These are phyloP conservation scores for Tricholoma saponaceum DNA, from an alignment of 768 basidiomycete species.

Conservation along the genomic window DNA sequence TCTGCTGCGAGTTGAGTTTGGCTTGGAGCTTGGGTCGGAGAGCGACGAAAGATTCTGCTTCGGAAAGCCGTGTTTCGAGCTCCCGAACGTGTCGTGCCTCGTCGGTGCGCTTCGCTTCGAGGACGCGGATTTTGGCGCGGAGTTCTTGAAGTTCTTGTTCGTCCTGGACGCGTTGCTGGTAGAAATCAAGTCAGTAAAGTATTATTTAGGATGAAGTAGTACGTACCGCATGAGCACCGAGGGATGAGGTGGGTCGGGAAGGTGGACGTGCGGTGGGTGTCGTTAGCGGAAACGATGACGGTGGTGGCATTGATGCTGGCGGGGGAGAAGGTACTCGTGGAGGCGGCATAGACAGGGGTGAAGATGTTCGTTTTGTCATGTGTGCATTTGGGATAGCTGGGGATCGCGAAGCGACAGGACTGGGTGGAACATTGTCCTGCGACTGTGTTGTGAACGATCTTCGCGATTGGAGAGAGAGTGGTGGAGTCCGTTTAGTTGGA, in stretches of 20 bases:
- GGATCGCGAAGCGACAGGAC: slow-evolving; percentile 25
- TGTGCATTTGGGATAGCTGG: slow-evolving; percentile 19
- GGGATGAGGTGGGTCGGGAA: slow-evolving; percentile 26
- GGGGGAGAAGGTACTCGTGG: slow-evolving; percentile 20
- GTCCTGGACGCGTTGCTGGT: slow-evolving; percentile 30
- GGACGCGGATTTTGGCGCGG: slow-evolving; percentile 74
- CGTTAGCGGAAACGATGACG: slow-evolving; percentile 20
- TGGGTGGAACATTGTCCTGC: slow-evolving; percentile 27
- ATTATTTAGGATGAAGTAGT: background rate
- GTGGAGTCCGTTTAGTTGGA: slow-evolving; percentile 54
- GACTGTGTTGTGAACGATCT: slow-evolving; percentile 42
- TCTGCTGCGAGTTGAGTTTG: slow-evolving; percentile 77
- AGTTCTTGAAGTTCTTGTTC: slow-evolving; percentile 75
- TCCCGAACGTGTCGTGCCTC: slow-evolving; percentile 82
- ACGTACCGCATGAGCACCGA: slow-evolving; percentile 13
- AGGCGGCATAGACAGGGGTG: slow-evolving; percentile 34
- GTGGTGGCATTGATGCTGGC: slow-evolving; percentile 14
- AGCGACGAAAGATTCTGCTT: slow-evolving; percentile 80
- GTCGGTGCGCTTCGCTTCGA: slow-evolving; percentile 85
- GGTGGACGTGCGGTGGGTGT: slow-evolving; percentile 18
- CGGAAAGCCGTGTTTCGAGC: slow-evolving; percentile 78
- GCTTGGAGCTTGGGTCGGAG: slow-evolving; percentile 89
- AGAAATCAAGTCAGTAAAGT: background rate
- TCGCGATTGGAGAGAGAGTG: slow-evolving; percentile 44
- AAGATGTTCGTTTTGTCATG: slow-evolving; percentile 30